Percentiles rank a stretch among this genome's conserved stretches.
phyloP scores from a whole-genome alignment of 2,329 filamentous ascomycete species.

The Colletotrichum australisinense region DNA sequence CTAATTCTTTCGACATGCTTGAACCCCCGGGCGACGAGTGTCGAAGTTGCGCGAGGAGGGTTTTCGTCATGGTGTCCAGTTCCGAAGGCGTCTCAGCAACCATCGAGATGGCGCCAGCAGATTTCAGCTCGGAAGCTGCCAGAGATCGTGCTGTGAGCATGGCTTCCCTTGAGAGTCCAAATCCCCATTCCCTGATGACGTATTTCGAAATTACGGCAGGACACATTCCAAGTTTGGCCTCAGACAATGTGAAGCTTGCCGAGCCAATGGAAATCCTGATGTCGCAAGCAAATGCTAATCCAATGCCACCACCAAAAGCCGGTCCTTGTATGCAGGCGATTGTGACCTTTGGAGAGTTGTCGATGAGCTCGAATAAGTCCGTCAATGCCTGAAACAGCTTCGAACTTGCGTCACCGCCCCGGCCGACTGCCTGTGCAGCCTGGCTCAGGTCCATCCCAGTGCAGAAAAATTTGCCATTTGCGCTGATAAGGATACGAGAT shows the following conservation, averaged over 20 bases:
- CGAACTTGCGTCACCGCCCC: neutral
- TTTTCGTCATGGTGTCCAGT: neutral
- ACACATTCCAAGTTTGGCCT: conserved; percentile 52
- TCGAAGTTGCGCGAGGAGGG: neutral
- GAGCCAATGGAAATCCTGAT: conserved; percentile 42
- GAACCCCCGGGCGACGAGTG: neutral
- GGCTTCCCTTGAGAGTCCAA: conserved; percentile 48
- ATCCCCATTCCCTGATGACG: conserved; percentile 51
- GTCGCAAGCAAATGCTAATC: conserved; percentile 55
- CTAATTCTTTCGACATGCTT: neutral
- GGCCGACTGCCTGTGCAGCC: neutral
- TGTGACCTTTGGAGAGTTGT: conserved; percentile 51
- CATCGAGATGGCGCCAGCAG: neutral
- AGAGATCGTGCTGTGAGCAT: conserved; percentile 48
- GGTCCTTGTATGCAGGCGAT: conserved; percentile 55
- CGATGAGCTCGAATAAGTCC: conserved; percentile 42
- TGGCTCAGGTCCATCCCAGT: conserved; percentile 52
- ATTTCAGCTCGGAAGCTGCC: neutral
- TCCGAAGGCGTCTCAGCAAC: neutral
- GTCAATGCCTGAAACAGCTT: neutral
- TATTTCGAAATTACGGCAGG: conserved; percentile 53
- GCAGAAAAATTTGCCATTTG: conserved; percentile 52
- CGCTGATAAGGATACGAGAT: conserved; percentile 50
- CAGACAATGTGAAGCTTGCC: conserved; percentile 48
- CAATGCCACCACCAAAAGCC: conserved; percentile 55